A percentile compares a stretch with the other conserved stretches of the same genome.
Evolutionary conservation across 1,139 yeast genomes (phyloP).

Genomic region (Geotrichum candidum): DNA sequence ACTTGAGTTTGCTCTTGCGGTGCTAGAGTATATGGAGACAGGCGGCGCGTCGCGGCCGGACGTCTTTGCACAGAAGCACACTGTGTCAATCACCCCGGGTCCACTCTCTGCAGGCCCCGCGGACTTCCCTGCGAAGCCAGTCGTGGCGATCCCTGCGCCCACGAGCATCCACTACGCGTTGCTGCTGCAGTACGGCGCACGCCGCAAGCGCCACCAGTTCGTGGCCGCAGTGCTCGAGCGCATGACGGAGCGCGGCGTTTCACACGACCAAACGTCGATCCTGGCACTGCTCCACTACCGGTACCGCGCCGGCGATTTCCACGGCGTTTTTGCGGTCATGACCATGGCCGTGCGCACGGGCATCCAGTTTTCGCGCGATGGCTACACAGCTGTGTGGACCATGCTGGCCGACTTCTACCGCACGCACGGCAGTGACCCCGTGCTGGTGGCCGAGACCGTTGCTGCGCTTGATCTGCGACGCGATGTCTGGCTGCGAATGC

Average conservation of each 20-base stretch:
- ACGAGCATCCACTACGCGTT: slow-evolving; percentile 24
- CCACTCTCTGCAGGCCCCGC: neutral
- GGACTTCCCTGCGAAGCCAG: neutral
- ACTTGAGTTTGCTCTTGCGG: slow-evolving; percentile 20
- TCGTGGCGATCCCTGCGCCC: slow-evolving; percentile 19
- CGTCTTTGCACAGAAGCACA: neutral
- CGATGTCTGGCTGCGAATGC: slow-evolving; percentile 8
- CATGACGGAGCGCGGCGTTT: slow-evolving; percentile 19
- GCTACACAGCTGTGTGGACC: slow-evolving; percentile 26
- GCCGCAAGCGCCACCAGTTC: slow-evolving; percentile 20
- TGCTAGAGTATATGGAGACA: slow-evolving; percentile 23
- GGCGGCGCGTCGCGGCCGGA: slow-evolving; percentile 1
- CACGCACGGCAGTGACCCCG: neutral
- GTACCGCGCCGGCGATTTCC: slow-evolving; percentile 23
- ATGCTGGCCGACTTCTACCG: slow-evolving; percentile 26
- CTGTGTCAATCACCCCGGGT: neutral
- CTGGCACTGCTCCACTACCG: slow-evolving; percentile 23
- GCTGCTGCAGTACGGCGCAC: slow-evolving; percentile 27
- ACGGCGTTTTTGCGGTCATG: slow-evolving; percentile 20
- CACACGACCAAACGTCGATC: slow-evolving; percentile 21
- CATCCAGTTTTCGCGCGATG: slow-evolving; percentile 20
- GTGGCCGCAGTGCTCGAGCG: slow-evolving; percentile 21
- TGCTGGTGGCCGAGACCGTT: neutral
- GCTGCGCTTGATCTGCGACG: neutral
- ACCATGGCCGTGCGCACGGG: slow-evolving; percentile 3